Evolutionary conservation across 2,329 filamentous ascomycete genomes (phyloP).

Genomic region (Ophiocordyceps robertsii): DNA sequence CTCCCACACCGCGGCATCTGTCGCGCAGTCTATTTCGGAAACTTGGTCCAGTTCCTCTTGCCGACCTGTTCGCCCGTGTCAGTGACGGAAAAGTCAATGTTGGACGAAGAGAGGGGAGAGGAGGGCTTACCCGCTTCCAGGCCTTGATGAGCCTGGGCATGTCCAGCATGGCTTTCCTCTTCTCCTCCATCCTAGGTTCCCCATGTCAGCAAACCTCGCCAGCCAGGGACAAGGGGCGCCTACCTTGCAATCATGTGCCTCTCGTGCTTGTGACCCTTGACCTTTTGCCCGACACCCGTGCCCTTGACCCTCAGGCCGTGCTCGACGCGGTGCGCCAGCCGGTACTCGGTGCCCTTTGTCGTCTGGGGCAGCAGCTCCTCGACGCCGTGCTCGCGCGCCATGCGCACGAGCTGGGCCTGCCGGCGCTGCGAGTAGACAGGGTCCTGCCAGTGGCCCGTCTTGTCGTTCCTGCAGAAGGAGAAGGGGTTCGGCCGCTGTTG

Average conservation of each 20-base stretch:
- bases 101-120: background rate
- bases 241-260: conserved; percentile 66
- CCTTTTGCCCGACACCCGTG: conserved; percentile 80
- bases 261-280: conserved; percentile 94
- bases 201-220: conserved; percentile 3
- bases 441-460: conserved; percentile 71
- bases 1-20: background rate
- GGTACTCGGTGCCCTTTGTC: conserved; percentile 60
- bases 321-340: conserved; percentile 59
- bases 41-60: conserved; percentile 42
- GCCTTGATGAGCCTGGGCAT: conserved; percentile 87
- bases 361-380: conserved; percentile 69
- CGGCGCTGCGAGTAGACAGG: conserved; percentile 72
- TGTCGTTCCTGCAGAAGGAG: conserved; percentile 60
- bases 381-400: conserved; percentile 66
- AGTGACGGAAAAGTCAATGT: background rate
- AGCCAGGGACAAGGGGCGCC: conserved; percentile 14
- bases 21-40: conserved; percentile 33
- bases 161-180: conserved; percentile 81
- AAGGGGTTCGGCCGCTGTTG: conserved; percentile 64
- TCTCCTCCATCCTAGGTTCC: conserved; percentile 58
- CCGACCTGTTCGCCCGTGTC: conserved; percentile 30
- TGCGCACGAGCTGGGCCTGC: conserved; percentile 82
- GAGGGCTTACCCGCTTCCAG: conserved; percentile 73
- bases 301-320: conserved; percentile 77